Percentiles rank a stretch among this genome's conserved stretches.
Evolutionary conservation across 1,139 yeast species (phyloP).

Genomic region (Arxiozyma slooffiae): DNA sequence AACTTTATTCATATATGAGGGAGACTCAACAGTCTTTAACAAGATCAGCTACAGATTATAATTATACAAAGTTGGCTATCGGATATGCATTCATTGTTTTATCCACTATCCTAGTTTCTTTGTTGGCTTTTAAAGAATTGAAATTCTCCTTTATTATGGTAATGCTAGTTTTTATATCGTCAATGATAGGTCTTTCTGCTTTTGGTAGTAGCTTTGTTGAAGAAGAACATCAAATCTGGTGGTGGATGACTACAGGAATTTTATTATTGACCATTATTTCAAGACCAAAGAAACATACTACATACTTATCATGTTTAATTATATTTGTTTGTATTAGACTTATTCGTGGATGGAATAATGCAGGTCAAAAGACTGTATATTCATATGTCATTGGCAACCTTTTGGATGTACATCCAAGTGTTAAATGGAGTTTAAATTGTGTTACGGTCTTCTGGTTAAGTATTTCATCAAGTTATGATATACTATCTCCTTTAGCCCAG

Average conservation of each 20-base stretch:
- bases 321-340: constrained; percentile 43
- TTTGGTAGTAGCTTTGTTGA: constrained; percentile 92
- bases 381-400: constrained; percentile 38
- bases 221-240: constrained; percentile 96
- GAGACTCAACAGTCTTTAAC: constrained; percentile 49
- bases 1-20: constrained; percentile 36
- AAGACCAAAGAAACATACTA: not conserved
- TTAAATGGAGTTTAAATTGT: constrained; percentile 44
- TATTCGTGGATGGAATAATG: constrained; percentile 78
- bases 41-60: constrained; percentile 65
- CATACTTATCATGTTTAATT: constrained; percentile 17
- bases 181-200: constrained; percentile 36
- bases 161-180: constrained; percentile 14
- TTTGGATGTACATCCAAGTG: constrained; percentile 23
- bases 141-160: not conserved
- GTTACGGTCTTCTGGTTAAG: constrained; percentile 31
- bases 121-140: not conserved
- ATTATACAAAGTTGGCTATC: constrained; percentile 39
- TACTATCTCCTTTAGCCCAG: constrained; percentile 28
- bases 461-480: not conserved
- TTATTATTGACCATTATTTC: constrained; percentile 2
- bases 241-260: constrained; percentile 44
- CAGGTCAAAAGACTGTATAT: constrained; percentile 71
- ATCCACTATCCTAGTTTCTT: not conserved
- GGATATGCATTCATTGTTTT: constrained; percentile 38